These are phyloP conservation scores for Cornus controversa DNA, from an alignment of 148 eudicot species.

Conservation along the genomic window DNA sequence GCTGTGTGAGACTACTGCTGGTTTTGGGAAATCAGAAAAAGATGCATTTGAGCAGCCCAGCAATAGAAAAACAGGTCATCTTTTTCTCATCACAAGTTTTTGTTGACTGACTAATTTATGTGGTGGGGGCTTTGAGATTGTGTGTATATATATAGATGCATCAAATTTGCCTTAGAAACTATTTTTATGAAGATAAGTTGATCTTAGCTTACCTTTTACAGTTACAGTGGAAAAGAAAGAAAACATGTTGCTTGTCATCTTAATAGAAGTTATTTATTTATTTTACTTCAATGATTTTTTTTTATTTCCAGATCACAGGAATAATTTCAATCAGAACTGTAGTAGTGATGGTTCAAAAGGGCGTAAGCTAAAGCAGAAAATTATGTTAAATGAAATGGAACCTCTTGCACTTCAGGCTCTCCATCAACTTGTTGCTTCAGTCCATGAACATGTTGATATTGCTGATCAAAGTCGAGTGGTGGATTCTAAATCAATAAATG, in stretches of 20 bases:
- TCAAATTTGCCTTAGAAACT: conserved; percentile 2
- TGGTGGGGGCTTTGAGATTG: not conserved
- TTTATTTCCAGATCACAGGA: conserved; percentile 33
- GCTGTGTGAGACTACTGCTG: conserved; percentile 38
- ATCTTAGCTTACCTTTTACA: not conserved
- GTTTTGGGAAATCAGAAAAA: conserved; percentile 22
- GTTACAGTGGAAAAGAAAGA: not conserved
- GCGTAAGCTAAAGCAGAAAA: conserved; percentile 30
- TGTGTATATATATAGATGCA: not conserved
- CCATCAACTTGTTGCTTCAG: conserved; percentile 66
- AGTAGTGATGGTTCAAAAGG: conserved; percentile 20
- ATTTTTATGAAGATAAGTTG: conserved; percentile 3
- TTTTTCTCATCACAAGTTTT: conserved; percentile 1
- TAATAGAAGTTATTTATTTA: not conserved
- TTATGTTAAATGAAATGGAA: conserved; percentile 56
- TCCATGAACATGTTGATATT: conserved; percentile 62
- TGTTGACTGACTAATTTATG: not conserved
- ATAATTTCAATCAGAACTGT: conserved; percentile 21
- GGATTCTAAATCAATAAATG: conserved; percentile 30
- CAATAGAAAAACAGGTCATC: conserved; percentile 46
- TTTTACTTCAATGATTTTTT: conserved; percentile 10
- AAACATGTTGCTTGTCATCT: not conserved
- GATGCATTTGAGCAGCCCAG: conserved; percentile 24
- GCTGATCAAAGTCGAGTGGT: conserved; percentile 31
- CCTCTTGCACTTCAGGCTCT: conserved; percentile 58